These are phyloP conservation scores for Macrolepiota albuminosa DNA, from an alignment of 768 basidiomycete species.

Conservation along the genomic window DNA sequence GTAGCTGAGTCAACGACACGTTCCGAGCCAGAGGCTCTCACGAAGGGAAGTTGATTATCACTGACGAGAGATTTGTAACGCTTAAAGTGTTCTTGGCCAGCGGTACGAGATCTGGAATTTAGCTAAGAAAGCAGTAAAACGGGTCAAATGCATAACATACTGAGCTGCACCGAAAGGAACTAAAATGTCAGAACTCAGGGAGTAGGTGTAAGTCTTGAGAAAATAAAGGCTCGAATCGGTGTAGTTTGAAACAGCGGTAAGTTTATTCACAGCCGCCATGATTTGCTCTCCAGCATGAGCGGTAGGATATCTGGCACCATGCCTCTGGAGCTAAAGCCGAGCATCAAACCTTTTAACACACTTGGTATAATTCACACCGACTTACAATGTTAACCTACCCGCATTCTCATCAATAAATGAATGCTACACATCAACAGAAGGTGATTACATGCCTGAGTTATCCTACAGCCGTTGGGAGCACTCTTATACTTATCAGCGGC, in stretches of 20 bases:
- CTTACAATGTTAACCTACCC: slow-evolving; percentile 59
- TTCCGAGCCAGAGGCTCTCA: slow-evolving; percentile 39
- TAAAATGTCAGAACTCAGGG: slow-evolving; percentile 52
- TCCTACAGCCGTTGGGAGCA: slow-evolving; percentile 44
- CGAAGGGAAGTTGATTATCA: slow-evolving; percentile 41
- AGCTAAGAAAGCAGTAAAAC: background rate
- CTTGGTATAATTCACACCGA: background rate
- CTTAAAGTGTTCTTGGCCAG: slow-evolving; percentile 46
- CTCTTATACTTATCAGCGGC: slow-evolving; percentile 39
- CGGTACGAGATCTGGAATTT: slow-evolving; percentile 28
- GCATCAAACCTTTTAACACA: background rate
- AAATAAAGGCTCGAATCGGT: slow-evolving; percentile 49
- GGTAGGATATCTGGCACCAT: slow-evolving; percentile 79
- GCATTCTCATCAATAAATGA: background rate
- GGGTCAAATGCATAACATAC: slow-evolving; percentile 31
- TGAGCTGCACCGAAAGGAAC: slow-evolving; percentile 65
- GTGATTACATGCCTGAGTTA: slow-evolving; percentile 45
- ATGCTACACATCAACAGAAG: background rate
- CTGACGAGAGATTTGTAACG: slow-evolving; percentile 51
- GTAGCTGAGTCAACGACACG: slow-evolving; percentile 64
- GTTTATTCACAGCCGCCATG: slow-evolving; percentile 43
- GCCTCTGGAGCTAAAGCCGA: slow-evolving; percentile 60
- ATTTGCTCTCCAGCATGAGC: slow-evolving; percentile 39
- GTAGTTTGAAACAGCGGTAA: slow-evolving; percentile 43
- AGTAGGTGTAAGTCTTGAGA: slow-evolving; percentile 51